Evolutionary conservation across 306 rosid genomes (phyloP).

Genomic region (Cyclanthera cordifolia): DNA sequence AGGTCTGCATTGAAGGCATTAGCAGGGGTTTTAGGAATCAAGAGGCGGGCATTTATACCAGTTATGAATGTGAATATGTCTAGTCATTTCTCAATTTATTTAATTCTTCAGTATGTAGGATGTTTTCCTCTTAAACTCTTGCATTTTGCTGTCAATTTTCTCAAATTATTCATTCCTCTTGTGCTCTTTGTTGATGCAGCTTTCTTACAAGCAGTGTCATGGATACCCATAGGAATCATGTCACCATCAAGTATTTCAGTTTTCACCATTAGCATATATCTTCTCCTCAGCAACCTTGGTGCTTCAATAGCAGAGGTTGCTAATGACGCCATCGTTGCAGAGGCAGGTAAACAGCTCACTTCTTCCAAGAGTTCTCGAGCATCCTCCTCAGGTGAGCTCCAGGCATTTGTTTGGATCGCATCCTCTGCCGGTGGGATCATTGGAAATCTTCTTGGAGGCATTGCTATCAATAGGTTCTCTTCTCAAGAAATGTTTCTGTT

Average conservation of each 20-base stretch:
- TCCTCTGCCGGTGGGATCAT: constrained; percentile 76
- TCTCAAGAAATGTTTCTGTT: constrained; percentile 50
- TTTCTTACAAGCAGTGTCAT: constrained; percentile 74
- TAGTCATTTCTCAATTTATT: background rate
- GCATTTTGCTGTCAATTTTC: background rate
- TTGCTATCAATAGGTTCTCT: constrained; percentile 39
- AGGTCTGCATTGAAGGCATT: background rate
- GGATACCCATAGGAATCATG: constrained; percentile 59
- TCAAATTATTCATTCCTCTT: background rate
- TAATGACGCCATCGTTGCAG: constrained; percentile 90
- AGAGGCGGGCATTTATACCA: background rate
- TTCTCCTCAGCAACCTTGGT: constrained; percentile 79
- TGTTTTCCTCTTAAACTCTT: background rate
- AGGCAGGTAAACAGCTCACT: constrained; percentile 44
- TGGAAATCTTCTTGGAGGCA: constrained; percentile 72
- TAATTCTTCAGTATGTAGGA: background rate
- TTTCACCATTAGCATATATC: constrained; percentile 42
- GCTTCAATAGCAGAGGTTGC: constrained; percentile 92
- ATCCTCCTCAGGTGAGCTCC: constrained; percentile 63
- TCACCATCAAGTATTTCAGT: constrained; percentile 53
- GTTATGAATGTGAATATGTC: background rate
- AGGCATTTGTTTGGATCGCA: constrained; percentile 85
- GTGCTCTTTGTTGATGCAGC: constrained; percentile 37
- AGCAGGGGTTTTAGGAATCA: background rate
- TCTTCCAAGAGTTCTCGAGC: constrained; percentile 31